Conservation (phyloP, 1,284 basidiomycete genomes). For the Singerocomus inundabilis region DNA sequence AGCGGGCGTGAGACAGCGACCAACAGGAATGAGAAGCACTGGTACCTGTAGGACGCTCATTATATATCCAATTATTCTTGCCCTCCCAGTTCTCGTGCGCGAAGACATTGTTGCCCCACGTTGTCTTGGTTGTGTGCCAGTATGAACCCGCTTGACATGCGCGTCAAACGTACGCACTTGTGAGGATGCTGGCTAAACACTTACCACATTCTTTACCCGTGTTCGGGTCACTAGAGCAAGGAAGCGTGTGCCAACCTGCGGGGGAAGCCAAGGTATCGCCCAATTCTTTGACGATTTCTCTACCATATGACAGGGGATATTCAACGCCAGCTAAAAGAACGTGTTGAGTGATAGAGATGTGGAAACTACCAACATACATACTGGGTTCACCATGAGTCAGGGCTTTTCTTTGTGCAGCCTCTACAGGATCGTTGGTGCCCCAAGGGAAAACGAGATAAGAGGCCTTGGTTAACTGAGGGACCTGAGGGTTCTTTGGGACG, state of each 20-base stretch:
- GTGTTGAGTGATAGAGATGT: neutral
- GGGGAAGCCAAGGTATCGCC: conserved; percentile 66
- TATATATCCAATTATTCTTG: conserved; percentile 67
- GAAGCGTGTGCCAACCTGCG: conserved; percentile 83
- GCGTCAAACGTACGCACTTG: neutral
- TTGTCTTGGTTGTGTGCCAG: conserved; percentile 72
- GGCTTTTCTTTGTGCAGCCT: conserved; percentile 54
- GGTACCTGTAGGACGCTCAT: conserved; percentile 69
- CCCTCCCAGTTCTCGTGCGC: conserved; percentile 92
- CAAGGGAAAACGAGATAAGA: conserved; percentile 71
- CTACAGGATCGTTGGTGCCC: conserved; percentile 73
- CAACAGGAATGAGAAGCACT: neutral
- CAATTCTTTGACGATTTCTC: conserved; percentile 18
- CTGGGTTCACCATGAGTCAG: conserved; percentile 9
- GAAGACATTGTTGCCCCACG: conserved; percentile 90
- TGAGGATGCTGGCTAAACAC: neutral
- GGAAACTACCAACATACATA: conserved; percentile 2
- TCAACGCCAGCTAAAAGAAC: neutral
- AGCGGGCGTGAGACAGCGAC: conserved; percentile 1
- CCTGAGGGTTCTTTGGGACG: conserved; percentile 31
- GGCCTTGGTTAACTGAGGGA: conserved; percentile 36
- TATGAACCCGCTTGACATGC: conserved; percentile 24
- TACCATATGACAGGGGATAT: conserved; percentile 27
- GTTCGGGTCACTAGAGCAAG: conserved; percentile 54
- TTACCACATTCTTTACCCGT: conserved; percentile 11